These are phyloP conservation scores for Starmerella asiatica DNA, from an alignment of 805 yeast genomes.

Conservation along the genomic window DNA sequence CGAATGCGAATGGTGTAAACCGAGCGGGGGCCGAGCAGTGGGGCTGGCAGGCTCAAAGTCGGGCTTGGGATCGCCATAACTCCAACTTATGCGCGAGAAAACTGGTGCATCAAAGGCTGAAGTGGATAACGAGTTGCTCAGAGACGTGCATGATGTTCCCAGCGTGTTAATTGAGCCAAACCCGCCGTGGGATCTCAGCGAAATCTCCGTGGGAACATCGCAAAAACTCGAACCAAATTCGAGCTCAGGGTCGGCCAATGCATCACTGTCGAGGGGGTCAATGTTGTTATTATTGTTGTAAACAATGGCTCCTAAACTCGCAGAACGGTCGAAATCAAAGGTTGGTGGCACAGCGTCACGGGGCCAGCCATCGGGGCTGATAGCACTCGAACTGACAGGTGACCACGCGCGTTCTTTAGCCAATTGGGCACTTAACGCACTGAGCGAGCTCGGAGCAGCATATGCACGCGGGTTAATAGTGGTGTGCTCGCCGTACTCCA, in stretches of 20 bases:
- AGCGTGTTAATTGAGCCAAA: too few relatives aligned
- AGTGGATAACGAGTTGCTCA: background rate
- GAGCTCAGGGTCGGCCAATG: too few relatives aligned
- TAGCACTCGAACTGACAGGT: background rate
- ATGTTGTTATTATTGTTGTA: too few relatives aligned
- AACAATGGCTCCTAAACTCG: too few relatives aligned
- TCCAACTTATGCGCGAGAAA: too few relatives aligned
- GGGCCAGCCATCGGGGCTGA: background rate
- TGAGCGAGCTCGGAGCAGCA: background rate
- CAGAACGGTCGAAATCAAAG: background rate
- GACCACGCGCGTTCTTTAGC: conserved; percentile 12
- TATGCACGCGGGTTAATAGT: background rate
- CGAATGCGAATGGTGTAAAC: conserved; percentile 3
- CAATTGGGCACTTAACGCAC: conserved; percentile 15
- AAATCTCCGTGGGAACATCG: background rate
- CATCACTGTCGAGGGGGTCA: too few relatives aligned
- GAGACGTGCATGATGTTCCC: too few relatives aligned
- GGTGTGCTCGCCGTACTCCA: background rate
- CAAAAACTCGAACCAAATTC: background rate
- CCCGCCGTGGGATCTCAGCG: too few relatives aligned
- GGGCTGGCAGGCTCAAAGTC: conserved; percentile 17
- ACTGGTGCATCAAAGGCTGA: background rate
- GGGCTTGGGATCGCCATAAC: background rate
- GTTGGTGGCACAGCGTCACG: background rate
- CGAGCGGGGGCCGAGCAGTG: conserved; percentile 13